A percentile compares a stretch with the other conserved stretches of the same genome.
These are phyloP conservation scores for Venustampulla echinocandica DNA, from an alignment of 495 filamentous ascomycete species.

Conservation along the genomic window DNA sequence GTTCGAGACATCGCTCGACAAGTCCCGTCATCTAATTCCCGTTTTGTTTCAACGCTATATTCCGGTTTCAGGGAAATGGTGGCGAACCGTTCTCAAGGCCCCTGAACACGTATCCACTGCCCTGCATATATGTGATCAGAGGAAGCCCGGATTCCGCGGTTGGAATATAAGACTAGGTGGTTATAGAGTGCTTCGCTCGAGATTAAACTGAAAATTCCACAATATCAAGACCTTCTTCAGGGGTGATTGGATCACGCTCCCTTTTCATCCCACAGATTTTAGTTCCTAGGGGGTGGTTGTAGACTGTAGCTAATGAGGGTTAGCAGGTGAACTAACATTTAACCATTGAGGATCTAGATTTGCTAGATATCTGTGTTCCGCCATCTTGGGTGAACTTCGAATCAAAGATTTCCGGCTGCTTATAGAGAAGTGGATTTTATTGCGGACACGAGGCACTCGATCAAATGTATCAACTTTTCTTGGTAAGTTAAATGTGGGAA, in stretches of 20 bases:
- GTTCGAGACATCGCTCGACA: neutral
- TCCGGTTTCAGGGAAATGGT: too few species aligned
- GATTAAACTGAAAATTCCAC: neutral
- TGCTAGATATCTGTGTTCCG: conserved; percentile 1
- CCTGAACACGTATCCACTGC: neutral
- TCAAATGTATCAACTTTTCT: too few species aligned
- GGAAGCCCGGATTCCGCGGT: neutral
- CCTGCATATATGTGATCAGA: neutral
- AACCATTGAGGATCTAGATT: neutral
- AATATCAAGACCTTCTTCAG: neutral
- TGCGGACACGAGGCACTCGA: too few species aligned
- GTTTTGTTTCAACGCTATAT: neutral
- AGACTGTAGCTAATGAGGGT: neutral
- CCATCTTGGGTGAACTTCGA: too few species aligned
- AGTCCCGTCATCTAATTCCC: neutral
- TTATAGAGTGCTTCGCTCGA: neutral
- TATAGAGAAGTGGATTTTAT: too few species aligned
- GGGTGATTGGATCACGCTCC: neutral
- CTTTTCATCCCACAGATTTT: neutral
- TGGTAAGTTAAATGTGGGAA: too few species aligned
- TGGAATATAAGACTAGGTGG: neutral
- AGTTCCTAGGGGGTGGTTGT: neutral
- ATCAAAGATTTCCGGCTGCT: too few species aligned
- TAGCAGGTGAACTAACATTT: neutral
- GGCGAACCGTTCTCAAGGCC: neutral